A percentile compares a stretch with the other conserved stretches of the same genome.
Evolutionary conservation across 1,284 basidiomycete species (phyloP).

Genomic region (Tilletia horrida): DNA sequence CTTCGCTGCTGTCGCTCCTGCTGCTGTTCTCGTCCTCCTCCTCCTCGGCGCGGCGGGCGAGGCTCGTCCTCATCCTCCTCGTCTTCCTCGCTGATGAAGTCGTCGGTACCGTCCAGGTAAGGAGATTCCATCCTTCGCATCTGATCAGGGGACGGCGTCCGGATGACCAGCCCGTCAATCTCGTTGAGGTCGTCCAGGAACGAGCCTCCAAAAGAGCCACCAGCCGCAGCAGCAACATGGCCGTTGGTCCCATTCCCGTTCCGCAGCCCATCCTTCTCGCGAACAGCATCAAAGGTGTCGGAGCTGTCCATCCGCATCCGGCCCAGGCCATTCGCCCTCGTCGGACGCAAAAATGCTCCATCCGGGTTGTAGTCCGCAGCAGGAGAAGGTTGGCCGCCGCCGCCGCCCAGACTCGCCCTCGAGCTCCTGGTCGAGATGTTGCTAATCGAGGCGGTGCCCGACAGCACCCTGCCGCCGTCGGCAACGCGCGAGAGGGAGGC

Average conservation of each 20-base stretch:
- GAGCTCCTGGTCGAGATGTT: not conserved
- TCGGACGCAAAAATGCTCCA: not conserved
- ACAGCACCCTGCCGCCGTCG: no score
- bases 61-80: constrained; percentile 4
- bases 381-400: no score
- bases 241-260: not conserved
- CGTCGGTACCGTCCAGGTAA: not conserved
- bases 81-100: constrained; percentile 1
- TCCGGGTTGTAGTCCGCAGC: not conserved
- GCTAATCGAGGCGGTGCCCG: not conserved
- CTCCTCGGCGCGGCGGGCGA: not conserved
- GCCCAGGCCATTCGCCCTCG: no score
- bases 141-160: not conserved
- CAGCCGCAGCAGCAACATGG: not conserved
- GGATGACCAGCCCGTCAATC: constrained; percentile 22
- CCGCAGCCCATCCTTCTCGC: not conserved
- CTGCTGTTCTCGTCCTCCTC: not conserved
- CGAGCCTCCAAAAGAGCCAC: constrained; percentile 23
- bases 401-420: not conserved
- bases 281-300: constrained; percentile 4
- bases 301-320: not conserved
- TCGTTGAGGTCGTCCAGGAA: constrained; percentile 28
- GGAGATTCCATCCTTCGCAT: not conserved
- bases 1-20: not conserved
- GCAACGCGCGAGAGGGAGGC: no score